Percentiles rank a stretch among this genome's conserved stretches.
phyloP scores from a whole-genome alignment of 768 basidiomycete species.

The Myochromella boudieri region DNA sequence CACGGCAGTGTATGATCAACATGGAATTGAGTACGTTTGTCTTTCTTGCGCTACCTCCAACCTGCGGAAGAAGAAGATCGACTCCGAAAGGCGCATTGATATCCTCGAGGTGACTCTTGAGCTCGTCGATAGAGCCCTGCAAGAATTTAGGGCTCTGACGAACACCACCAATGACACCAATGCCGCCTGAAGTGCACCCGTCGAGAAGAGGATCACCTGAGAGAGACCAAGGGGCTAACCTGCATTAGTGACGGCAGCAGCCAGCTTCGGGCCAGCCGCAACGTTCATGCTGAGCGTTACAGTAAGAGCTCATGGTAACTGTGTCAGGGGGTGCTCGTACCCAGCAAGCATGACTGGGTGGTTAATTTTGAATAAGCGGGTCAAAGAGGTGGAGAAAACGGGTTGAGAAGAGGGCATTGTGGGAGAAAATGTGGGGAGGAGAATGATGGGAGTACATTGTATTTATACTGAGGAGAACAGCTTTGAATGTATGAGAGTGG shows the following conservation, averaged over 20 bases:
- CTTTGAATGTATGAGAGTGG: not conserved
- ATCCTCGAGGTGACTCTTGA: conserved; percentile 75
- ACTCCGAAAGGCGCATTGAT: conserved; percentile 78
- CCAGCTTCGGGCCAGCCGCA: conserved; percentile 80
- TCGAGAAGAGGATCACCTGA: not conserved
- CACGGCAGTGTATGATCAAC: conserved; percentile 11
- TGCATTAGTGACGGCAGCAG: conserved; percentile 90
- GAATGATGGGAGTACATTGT: conserved; percentile 7
- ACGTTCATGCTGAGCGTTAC: conserved; percentile 67
- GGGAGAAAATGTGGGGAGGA: conserved; percentile 9
- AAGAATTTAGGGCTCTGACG: conserved; percentile 74
- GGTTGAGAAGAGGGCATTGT: conserved; percentile 66
- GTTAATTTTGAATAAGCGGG: conserved; percentile 71
- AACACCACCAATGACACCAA: conserved; percentile 87
- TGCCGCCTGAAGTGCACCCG: conserved; percentile 47
- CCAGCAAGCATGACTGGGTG: conserved; percentile 88
- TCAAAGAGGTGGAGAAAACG: conserved; percentile 72
- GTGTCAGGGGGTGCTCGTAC: conserved; percentile 21
- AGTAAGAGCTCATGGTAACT: not conserved
- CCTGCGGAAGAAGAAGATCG: conserved; percentile 80
- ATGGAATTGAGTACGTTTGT: conserved; percentile 77
- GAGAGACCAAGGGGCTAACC: conserved; percentile 35
- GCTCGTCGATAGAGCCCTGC: conserved; percentile 62
- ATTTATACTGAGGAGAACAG: not conserved
- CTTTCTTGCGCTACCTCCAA: conserved; percentile 81